A percentile compares a stretch with the other conserved stretches of the same genome.
phyloP scores from a whole-genome alignment of 257 asterid species.

The Solanum dulcamara region DNA sequence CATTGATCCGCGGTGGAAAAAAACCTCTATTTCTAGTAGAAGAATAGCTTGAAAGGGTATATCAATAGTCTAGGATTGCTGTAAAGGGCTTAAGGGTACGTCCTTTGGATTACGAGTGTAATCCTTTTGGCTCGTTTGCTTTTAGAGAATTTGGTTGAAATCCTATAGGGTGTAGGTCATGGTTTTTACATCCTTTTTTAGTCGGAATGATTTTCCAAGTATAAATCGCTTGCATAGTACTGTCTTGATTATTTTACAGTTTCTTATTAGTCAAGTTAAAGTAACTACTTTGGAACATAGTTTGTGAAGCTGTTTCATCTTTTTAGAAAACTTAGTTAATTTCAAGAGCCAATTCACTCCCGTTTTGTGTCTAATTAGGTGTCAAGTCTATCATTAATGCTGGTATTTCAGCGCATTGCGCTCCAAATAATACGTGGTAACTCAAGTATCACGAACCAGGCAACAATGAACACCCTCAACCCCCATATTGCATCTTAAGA shows the following conservation, averaged over 20 bases:
- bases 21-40: background rate
- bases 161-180: background rate
- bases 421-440: background rate
- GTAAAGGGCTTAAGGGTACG: background rate
- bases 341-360: background rate
- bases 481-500: background rate
- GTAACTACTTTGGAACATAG: background rate
- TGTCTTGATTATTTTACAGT: background rate
- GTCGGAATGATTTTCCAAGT: background rate
- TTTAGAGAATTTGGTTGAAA: background rate
- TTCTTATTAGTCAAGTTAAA: background rate
- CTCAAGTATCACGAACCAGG: background rate
- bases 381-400: background rate
- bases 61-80: background rate
- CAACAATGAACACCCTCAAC: background rate
- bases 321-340: background rate
- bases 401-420: background rate
- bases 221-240: background rate
- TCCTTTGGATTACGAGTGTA: too few relatives aligned
- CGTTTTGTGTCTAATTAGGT: background rate
- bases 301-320: background rate
- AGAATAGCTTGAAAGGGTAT: background rate
- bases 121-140: too few relatives aligned
- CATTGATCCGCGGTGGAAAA: background rate
- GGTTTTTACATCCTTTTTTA: background rate